Evolutionary conservation across 805 yeast genomes (phyloP), one percentile per base, ranked within the genome.

Genomic region (Wickerhamiella shivajii): DNA sequence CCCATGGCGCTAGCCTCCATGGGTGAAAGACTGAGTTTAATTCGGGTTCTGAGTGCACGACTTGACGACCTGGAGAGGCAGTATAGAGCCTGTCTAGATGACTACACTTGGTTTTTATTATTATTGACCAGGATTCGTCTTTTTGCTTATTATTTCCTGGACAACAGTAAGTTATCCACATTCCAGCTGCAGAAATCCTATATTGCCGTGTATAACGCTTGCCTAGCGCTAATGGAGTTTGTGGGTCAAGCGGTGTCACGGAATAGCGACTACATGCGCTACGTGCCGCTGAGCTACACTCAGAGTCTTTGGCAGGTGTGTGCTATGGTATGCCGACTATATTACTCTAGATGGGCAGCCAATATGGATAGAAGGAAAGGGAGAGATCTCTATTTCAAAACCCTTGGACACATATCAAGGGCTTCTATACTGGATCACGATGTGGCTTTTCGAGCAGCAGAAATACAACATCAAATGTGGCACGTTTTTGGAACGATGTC

Each of bases 401-500:
- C 50, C 6, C 46, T 51, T 8, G 51, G 49, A 26, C 46, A 79
- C 29, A 73, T 90, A 2, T 67, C 73, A 37, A 72, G 72, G 39
- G 92, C 94, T 0, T 81, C 95, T 0, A 76, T 87, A 18, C 61
- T 81, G 45, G 83, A 83, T 46, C 90, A 85, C 56, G 98, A 87
- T 50, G 74, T 90, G 64, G 81, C 96, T 0, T 81, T 80, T 52
- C 67, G 97, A 43, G 79, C 93, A 0, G 74, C 93, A 29, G 95
- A 94, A 6, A 83, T 90, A 39, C 81, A 90, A 90, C 69, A 78
- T 47, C 84, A 84, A 49, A 75, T 84, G 62, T 87, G 98, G 98
- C 80, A 77, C 39, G 63, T 84, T 39, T 79, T 79, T 54, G 69
- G 76, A 32, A 66, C 76, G 4, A 59, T 84, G 44, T 69, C 73